Evolutionary conservation across 2,329 filamentous ascomycete genomes (phyloP).

Genomic region (Fusarium albosuccineum): DNA sequence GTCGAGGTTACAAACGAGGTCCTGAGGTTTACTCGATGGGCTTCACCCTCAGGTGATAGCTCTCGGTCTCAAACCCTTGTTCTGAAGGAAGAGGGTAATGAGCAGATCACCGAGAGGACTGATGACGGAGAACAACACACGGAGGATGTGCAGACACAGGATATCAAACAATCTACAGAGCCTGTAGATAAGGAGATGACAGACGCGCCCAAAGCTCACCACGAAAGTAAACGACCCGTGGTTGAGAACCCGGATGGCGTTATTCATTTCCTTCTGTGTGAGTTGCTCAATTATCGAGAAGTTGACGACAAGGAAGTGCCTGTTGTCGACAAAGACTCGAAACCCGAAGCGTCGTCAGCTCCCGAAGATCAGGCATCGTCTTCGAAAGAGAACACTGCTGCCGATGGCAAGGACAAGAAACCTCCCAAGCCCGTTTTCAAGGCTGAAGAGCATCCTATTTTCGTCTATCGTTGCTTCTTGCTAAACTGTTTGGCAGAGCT

Average conservation of each 20-base stretch:
- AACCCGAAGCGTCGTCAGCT: constrained; percentile 51
- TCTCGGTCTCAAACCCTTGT: constrained; percentile 53
- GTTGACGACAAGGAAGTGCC: constrained; percentile 84
- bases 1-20: constrained; percentile 89
- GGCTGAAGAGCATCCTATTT: constrained; percentile 92
- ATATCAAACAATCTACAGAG: constrained; percentile 73
- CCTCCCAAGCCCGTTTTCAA: constrained; percentile 82
- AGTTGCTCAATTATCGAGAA: constrained; percentile 91
- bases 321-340: constrained; percentile 57
- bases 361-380: constrained; percentile 44
- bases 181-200: constrained; percentile 69
- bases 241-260: constrained; percentile 96
- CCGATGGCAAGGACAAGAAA: constrained; percentile 72
- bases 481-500: constrained; percentile 93
- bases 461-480: constrained; percentile 95
- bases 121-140: constrained; percentile 28
- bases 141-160: constrained; percentile 47
- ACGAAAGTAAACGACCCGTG: constrained; percentile 83
- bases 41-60: constrained; percentile 52
- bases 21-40: constrained; percentile 78
- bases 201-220: constrained; percentile 72
- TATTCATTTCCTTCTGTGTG: constrained; percentile 92
- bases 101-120: constrained; percentile 28
- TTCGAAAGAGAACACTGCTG: constrained; percentile 47
- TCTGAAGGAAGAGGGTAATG: constrained; percentile 55